Percentiles rank a stretch among this genome's conserved stretches.
phyloP scores from a whole-genome alignment of 1,284 basidiomycete genomes.

The Apiotrichum akiyoshidainum region DNA sequence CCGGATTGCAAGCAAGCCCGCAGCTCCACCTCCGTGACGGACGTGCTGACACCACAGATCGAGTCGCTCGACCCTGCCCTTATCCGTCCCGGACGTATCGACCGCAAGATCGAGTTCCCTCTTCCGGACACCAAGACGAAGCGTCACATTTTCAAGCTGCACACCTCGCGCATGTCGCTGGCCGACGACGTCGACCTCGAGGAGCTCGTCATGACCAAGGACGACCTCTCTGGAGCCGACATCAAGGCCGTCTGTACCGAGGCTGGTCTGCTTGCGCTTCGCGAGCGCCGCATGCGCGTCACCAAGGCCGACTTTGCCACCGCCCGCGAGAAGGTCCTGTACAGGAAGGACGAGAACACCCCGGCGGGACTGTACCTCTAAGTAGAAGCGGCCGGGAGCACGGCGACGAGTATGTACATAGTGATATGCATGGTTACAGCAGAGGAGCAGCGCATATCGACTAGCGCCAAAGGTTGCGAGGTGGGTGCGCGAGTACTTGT shows the following conservation, averaged over 20 bases:
- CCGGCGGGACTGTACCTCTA: constrained; percentile 48
- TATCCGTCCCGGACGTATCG: constrained; percentile 96
- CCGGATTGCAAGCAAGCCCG: too few species aligned
- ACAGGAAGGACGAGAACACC: constrained; percentile 91
- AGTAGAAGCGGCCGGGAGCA: constrained; percentile 2
- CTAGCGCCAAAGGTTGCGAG: too few species aligned
- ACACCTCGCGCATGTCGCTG: constrained; percentile 94
- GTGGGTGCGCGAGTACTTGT: too few species aligned
- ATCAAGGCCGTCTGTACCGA: constrained; percentile 98
- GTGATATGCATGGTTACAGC: constrained; percentile 3
- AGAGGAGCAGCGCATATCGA: not conserved
- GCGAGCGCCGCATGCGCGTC: constrained; percentile 94
- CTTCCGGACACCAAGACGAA: constrained; percentile 94
- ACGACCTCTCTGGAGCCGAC: constrained; percentile 94
- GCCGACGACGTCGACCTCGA: constrained; percentile 90
- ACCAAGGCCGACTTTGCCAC: constrained; percentile 85
- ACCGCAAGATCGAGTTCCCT: constrained; percentile 96
- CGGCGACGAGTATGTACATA: not conserved
- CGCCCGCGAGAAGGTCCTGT: constrained; percentile 85
- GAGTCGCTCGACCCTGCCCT: constrained; percentile 94
- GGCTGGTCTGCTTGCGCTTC: constrained; percentile 87
- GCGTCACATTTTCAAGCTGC: constrained; percentile 95
- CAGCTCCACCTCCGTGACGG: not conserved
- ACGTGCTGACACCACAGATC: constrained; percentile 68
- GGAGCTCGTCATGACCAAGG: constrained; percentile 93